phyloP scores from a whole-genome alignment of 2,329 filamentous ascomycete species.

The Colletotrichum limetticola region DNA sequence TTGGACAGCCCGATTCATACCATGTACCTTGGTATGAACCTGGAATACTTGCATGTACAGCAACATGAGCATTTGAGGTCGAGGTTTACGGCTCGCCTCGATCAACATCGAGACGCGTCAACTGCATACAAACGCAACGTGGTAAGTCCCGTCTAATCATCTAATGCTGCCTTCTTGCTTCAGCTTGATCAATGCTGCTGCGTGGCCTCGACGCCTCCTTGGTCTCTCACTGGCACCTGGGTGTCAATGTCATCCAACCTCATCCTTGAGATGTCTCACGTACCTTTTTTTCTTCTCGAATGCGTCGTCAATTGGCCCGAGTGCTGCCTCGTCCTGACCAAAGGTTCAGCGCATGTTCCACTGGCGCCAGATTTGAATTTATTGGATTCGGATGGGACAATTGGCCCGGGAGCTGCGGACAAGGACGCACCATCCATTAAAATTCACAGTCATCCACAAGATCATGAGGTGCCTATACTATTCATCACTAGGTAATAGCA shows the following conservation, averaged over 20 bases:
- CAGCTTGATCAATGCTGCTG: neutral
- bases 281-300: neutral
- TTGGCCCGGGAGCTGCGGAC: constrained; percentile 28
- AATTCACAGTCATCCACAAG: neutral
- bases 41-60: no score
- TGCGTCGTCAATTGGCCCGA: constrained; percentile 23
- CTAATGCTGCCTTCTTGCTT: neutral
- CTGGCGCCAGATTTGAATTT: constrained; percentile 1
- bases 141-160: neutral
- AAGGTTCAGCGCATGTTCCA: constrained; percentile 17
- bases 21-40: neutral
- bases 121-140: neutral
- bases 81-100: no score
- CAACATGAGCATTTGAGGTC: no score
- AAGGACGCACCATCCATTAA: neutral
- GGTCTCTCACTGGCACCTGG: neutral
- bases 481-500: no score
- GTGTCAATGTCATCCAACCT: neutral
- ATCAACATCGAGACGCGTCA: neutral
- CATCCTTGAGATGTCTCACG: constrained; percentile 5
- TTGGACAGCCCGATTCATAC: neutral
- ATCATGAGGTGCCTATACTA: no score
- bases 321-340: constrained; percentile 5
- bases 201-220: neutral
- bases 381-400: constrained; percentile 19